Evolutionary conservation across 768 basidiomycete species (phyloP).

Genomic region (Termitomyces heimii): DNA sequence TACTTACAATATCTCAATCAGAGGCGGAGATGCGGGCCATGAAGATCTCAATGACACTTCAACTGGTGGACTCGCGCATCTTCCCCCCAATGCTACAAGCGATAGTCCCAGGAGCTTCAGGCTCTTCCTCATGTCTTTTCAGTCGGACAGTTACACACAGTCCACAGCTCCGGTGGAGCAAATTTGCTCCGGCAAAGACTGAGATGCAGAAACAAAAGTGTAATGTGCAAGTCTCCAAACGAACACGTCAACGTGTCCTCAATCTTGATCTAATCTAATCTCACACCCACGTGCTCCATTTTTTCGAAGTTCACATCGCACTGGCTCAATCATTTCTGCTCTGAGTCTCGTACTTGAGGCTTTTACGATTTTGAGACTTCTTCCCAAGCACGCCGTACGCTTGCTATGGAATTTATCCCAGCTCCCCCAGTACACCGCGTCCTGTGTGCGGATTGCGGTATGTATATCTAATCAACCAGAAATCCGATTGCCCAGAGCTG

Average conservation of each 20-base stretch:
- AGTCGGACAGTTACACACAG: neutral
- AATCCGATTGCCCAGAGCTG: conserved; percentile 1
- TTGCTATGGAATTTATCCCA: conserved; percentile 72
- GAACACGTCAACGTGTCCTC: conserved; percentile 10
- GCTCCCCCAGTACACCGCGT: conserved; percentile 75
- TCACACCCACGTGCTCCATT: conserved; percentile 12
- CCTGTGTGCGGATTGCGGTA: conserved; percentile 87
- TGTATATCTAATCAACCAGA: conserved; percentile 13
- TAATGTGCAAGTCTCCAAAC: neutral
- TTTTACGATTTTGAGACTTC: neutral
- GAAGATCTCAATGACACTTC: conserved; percentile 56
- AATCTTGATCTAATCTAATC: conserved; percentile 11
- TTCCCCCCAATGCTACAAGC: conserved; percentile 8
- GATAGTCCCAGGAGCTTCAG: conserved; percentile 13
- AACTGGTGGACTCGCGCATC: conserved; percentile 37
- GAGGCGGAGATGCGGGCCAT: conserved; percentile 58
- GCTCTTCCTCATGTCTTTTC: conserved; percentile 11
- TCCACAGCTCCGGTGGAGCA: too few species aligned
- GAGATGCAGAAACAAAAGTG: neutral
- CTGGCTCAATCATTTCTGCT: conserved; percentile 9
- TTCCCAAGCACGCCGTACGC: neutral
- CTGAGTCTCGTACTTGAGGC: neutral
- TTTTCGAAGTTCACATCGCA: conserved; percentile 5
- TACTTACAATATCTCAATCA: conserved; percentile 63
- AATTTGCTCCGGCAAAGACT: neutral